Base-by-base conservation (phyloP, 345 rosid species). In the Eucalyptus urophylla region DNA sequence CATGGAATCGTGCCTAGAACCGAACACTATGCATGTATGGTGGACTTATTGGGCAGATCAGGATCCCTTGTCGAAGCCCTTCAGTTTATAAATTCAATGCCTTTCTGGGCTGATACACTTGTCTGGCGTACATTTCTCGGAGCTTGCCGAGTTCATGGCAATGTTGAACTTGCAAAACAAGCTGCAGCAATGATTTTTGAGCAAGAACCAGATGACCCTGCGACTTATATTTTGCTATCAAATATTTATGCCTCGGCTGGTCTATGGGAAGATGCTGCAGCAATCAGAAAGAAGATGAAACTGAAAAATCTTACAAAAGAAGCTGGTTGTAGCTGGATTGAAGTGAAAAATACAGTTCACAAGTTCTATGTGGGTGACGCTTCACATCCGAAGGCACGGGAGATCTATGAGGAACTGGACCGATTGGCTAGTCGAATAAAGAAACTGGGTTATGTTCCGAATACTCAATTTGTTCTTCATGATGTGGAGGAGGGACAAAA, bases 91-190 rank as follows among this genome's bases (percentile, higher is more conserved):
- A 72, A 72, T 72, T 37, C 83, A 72, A 72, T 72, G 45, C 83
- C 83, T 72, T 37, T 37, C 27, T 3, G 5, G 83, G 83, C 83
- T 72, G 96, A n/a, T 95, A 96, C 87, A 94, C 58, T 94, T 86
- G 94, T 95, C 37, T 94, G 96, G 92, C 95, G 95, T 40, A 94
- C 97, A 14, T 95, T 96, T 90, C 97, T 96, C 80, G 96, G 94
- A 89, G 97, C 97, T 87, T 96, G 97, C 69, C 92, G 93, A 90
- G 92, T 95, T 90, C 95, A 96, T 80, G 90, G 88, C 49, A 91
- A 93, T 87, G 93, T 92, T 62, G 92, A 93, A 88, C 94, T 95
- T 8, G 98, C 83, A 37, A 72, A 72, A 17, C 27, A 37, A 21
- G 83, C 83, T 72, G 83, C 83, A 21, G 83, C 45, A 37, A 72